These are phyloP conservation scores for Xylariaceae sp. DNA, from an alignment of 2,329 filamentous ascomycete species.

Conservation along the genomic window DNA sequence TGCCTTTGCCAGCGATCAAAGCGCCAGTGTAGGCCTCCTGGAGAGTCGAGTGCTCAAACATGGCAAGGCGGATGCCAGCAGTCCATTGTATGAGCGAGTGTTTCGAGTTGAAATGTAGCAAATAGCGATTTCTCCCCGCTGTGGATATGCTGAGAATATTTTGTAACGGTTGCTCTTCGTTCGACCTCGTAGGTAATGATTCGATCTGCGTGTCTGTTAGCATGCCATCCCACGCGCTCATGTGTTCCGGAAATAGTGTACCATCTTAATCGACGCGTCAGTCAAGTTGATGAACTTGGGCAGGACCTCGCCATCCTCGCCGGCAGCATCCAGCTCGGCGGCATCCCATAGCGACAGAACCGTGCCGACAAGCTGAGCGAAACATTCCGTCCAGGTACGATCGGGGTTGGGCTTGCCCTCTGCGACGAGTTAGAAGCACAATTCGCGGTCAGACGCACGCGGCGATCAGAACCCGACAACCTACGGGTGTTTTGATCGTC, in stretches of 20 bases:
- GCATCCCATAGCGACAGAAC: conserved; percentile 95
- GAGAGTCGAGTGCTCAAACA: conserved; percentile 87
- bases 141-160: conserved; percentile 96
- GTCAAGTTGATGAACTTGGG: conserved; percentile 95
- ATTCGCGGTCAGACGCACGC: too few relatives aligned
- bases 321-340: conserved; percentile 78
- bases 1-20: conserved; percentile 90
- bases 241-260: conserved; percentile 38
- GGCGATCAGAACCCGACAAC: conserved; percentile 28
- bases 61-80: conserved; percentile 82
- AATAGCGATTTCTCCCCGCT: conserved; percentile 87
- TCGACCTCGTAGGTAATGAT: conserved; percentile 75
- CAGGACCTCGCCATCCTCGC: conserved; percentile 74
- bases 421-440: conserved; percentile 28
- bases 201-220: conserved; percentile 55
- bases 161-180: conserved; percentile 71
- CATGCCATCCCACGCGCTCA: too few relatives aligned
- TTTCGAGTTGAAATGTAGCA: conserved; percentile 92
- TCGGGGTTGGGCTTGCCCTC: conserved; percentile 81
- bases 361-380: conserved; percentile 91
- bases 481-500: conserved; percentile 88
- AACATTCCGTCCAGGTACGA: conserved; percentile 91
- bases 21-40: conserved; percentile 97
- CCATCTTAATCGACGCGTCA: conserved; percentile 97
- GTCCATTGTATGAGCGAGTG: conserved; percentile 95